Evolutionary conservation across 441 rosid genomes (phyloP), one percentile per base, ranked within the genome.

Genomic region (Gossypium aridum): DNA sequence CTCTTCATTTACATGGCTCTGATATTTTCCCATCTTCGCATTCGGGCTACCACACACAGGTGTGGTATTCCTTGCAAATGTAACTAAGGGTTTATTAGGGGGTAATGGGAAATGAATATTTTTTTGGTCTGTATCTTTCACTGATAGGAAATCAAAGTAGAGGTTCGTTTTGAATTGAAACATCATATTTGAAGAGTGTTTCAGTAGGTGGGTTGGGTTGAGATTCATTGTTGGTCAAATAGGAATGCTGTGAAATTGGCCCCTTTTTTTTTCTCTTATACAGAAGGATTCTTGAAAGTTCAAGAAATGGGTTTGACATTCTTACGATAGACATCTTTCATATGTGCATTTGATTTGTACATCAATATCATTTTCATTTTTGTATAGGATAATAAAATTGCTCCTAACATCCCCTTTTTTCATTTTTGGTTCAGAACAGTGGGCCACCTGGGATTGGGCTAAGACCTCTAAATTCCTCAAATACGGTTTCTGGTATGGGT

Each of bases 31-130:
- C 94, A 71, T 87, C 97, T 74, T 87, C 96, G 25, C 92, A 89
- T 88, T 87, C 92, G 31, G 70, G 86, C 71, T 93, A 90, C 81
- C 93, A 91, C 76, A 88, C 97, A 13, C 99, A 95, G 99, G 99
- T 93, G 59, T 75, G 86, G 66, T 68, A 76, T 78, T 65, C 67
- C 61, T 69, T 49, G 22, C 19, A 65, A 59, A 20, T 71, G 8
- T 75, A 7, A 17, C 49, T n/a, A 49, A 43, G 16, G 25, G 70
- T 17, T 49, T 72, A 68, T 79, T 47, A 51, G 23, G 62, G 51
- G 68, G 71, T 56, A 20, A 7, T 56, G 49, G 64, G 39, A 43
- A 56, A 23, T 61, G 25, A 1, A 2, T 13, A 5, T 71, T 5
- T 22, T 34, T 45, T 47, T 45, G 16, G 26, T 10, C 8, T 61